Base-by-base conservation (phyloP, 202 grass and related monocot genomes). In the Hordeum pubiflorum region DNA sequence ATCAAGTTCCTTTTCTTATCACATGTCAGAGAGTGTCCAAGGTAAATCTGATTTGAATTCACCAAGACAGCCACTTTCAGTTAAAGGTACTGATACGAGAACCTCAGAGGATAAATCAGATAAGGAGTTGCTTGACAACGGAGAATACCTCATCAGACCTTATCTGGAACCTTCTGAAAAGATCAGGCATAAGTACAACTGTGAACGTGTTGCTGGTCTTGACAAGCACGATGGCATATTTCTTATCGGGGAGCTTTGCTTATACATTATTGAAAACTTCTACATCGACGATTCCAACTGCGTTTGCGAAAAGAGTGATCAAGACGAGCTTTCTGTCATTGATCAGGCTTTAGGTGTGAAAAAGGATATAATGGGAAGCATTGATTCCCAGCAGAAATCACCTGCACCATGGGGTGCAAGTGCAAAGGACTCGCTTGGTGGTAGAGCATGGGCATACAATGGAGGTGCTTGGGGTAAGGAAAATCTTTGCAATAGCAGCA, bases 401-500 rank as follows among this genome's bases (percentile, higher is more conserved):
- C 89, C 89, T 79, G 85, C 87, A 12, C 75, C 80, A n/a, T 89
- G 81, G 85, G 83, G 87, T 64, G 69, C 77, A 10, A 75, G 87
- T 79, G 39, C 65, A 63, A 96, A 89, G 79, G 41, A 77, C 74
- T 90, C 87, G 29, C 89, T 89, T 83, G 92, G 97, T 76, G 92
- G 92, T 75, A 91, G 97, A 87, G 92, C 97, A 72, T 99, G 97
- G 97, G 92, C 92, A 81, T 99, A 93, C 43, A 89, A 93, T 62
- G 92, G 97, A 79, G 97, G 97, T 91, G 97, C 92, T 86, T 96
- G 97, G 97, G 92, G 97, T 58, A 99, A 99, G 78, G 97, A 99
- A 84, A 96, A 93, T 58, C 40, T 93, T 85, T 93, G 89, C 83
- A 90, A 85, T 46, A 96, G 89, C 69, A 87, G 90, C 72, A 93